A percentile compares a stretch with the other conserved stretches of the same genome.
These are phyloP conservation scores for Vitellaria paradoxa DNA, from an alignment of 179 eudicot species.

Conservation along the genomic window DNA sequence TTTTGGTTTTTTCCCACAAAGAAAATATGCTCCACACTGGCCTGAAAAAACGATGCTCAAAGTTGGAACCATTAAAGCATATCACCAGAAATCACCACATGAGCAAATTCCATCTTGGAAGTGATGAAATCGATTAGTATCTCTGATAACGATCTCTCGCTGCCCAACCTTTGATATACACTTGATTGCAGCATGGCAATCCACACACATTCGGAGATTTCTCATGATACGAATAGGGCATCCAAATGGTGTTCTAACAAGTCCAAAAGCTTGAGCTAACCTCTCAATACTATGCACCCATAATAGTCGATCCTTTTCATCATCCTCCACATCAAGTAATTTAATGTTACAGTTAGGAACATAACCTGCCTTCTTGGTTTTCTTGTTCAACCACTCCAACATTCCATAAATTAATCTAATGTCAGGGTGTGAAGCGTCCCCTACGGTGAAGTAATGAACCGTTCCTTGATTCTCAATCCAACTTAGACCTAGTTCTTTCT, in stretches of 20 bases:
- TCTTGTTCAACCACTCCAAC: slow-evolving; percentile 25
- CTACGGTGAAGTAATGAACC: slow-evolving; percentile 22
- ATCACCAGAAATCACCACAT: slow-evolving; percentile 22
- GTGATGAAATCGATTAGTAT: slow-evolving; percentile 27
- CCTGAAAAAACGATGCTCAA: neutral
- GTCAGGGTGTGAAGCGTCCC: slow-evolving; percentile 22
- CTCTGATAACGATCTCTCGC: slow-evolving; percentile 24
- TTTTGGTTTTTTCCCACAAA: neutral
- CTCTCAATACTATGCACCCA: slow-evolving; percentile 28
- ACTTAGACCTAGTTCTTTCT: slow-evolving; percentile 28
- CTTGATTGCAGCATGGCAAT: slow-evolving; percentile 23
- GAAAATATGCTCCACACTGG: neutral
- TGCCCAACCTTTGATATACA: slow-evolving; percentile 17
- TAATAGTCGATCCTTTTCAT: slow-evolving; percentile 16
- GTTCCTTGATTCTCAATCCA: slow-evolving; percentile 21
- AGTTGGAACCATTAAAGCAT: too few species aligned
- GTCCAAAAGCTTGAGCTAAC: slow-evolving; percentile 25
- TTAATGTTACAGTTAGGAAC: slow-evolving; percentile 14
- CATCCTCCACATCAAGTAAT: slow-evolving; percentile 18
- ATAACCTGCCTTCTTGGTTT: slow-evolving; percentile 24
- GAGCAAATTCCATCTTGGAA: slow-evolving; percentile 22
- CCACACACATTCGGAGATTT: slow-evolving; percentile 22
- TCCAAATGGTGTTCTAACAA: slow-evolving; percentile 20
- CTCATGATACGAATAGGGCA: slow-evolving; percentile 20
- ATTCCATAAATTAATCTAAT: slow-evolving; percentile 14